phyloP scores from a whole-genome alignment of 1,284 basidiomycete species.

The Heliocybe sulcata region DNA sequence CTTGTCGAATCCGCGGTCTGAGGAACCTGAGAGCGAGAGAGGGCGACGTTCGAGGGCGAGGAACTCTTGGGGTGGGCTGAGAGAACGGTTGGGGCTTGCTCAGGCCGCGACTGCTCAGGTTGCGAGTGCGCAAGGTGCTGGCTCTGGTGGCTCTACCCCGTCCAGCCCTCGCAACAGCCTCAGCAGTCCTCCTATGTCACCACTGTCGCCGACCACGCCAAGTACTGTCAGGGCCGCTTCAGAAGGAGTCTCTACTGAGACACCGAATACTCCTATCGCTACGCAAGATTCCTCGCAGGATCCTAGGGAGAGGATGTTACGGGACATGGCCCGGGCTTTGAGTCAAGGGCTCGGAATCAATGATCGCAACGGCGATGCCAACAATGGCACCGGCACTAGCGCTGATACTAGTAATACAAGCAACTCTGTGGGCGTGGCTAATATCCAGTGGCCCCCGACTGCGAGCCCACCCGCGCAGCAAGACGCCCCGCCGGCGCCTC shows the following conservation, averaged over 20 bases:
- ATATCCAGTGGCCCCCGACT: not conserved
- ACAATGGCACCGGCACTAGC: not conserved
- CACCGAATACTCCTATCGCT: too few species aligned
- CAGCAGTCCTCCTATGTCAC: not conserved
- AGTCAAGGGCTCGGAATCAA: constrained; percentile 58
- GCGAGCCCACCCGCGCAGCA: not conserved
- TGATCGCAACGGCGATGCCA: constrained; percentile 11
- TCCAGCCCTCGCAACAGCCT: not conserved
- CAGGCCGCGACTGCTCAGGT: constrained; percentile 9
- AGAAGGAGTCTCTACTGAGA: too few species aligned
- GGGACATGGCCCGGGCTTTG: constrained; percentile 71
- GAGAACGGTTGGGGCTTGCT: constrained; percentile 51
- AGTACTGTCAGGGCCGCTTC: too few species aligned
- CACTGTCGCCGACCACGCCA: not conserved
- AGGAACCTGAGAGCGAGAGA: constrained; percentile 5
- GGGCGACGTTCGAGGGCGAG: constrained; percentile 37
- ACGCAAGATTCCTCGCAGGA: constrained; percentile 24
- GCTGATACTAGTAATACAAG: too few species aligned
- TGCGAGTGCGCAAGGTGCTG: constrained; percentile 7
- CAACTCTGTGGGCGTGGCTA: not conserved
- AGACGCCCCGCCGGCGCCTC: not conserved
- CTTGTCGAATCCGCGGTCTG: constrained; percentile 7
- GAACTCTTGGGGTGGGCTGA: constrained; percentile 56
- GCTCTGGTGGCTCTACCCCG: constrained; percentile 1
- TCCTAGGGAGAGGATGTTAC: constrained; percentile 55